Evolutionary conservation across 306 rosid species (phyloP).

Genomic region (Bauhinia variegata): DNA sequence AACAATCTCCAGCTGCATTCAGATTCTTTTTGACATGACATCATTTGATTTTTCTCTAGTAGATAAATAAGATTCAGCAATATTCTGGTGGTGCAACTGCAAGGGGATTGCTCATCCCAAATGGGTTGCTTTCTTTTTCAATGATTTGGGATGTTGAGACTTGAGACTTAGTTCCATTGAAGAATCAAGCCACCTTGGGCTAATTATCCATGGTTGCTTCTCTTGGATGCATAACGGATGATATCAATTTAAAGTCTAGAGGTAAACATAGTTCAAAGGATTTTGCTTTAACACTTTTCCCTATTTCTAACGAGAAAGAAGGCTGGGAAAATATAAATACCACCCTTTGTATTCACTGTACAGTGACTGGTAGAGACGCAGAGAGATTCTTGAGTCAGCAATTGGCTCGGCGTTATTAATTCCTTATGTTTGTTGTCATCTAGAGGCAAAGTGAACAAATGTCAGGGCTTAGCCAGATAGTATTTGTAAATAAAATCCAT

Average conservation of each 20-base stretch:
- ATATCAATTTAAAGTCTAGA: background rate
- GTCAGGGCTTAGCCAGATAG: background rate
- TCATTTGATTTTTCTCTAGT: background rate
- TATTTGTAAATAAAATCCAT: background rate
- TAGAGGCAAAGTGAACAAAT: slow-evolving; percentile 6
- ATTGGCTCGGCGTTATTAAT: background rate
- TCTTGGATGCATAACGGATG: no score
- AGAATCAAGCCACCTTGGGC: no score
- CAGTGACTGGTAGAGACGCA: slow-evolving; percentile 1
- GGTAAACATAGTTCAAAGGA: no score
- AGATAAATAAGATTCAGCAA: slow-evolving; percentile 7
- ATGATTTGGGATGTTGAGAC: no score
- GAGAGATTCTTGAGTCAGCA: slow-evolving; percentile 1
- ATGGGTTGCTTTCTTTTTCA: no score
- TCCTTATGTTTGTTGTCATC: slow-evolving; percentile 1
- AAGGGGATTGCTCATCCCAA: background rate
- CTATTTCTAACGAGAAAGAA: slow-evolving; percentile 14
- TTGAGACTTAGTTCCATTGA: no score
- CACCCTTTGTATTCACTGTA: slow-evolving; percentile 19
- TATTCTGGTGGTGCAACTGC: slow-evolving; percentile 14
- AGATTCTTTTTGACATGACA: background rate
- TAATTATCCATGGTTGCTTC: no score
- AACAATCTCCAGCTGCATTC: background rate
- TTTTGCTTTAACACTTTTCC: no score
- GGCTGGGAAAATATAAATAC: background rate